A percentile compares a stretch with the other conserved stretches of the same genome.
These are phyloP conservation scores for Ophiorrhiza pumila DNA, from an alignment of 257 asterid genomes.

Conservation along the genomic window DNA sequence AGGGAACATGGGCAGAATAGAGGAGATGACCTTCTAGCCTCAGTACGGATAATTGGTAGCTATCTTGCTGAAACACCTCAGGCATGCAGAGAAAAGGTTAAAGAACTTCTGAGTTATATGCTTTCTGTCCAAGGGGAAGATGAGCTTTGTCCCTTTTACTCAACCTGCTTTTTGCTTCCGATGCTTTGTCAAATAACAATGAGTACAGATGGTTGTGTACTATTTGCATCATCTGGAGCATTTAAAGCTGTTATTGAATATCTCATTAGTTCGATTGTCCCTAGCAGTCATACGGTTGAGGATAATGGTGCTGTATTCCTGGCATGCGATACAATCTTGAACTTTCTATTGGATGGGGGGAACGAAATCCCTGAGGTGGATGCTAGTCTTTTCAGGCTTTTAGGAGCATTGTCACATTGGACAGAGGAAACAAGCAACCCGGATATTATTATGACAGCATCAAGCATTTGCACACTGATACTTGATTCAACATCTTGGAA, in stretches of 20 bases:
- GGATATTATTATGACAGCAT: slow-evolving; percentile 63
- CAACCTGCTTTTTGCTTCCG: slow-evolving; percentile 81
- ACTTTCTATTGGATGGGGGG: slow-evolving; percentile 47
- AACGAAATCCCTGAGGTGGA: slow-evolving; percentile 35
- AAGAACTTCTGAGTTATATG: slow-evolving; percentile 69
- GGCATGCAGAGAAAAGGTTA: slow-evolving; percentile 70
- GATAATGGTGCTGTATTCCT: slow-evolving; percentile 48
- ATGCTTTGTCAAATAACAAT: slow-evolving; percentile 85
- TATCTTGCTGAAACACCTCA: slow-evolving; percentile 89
- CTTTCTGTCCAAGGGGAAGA: slow-evolving; percentile 74
- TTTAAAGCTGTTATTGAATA: slow-evolving; percentile 54
- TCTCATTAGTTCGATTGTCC: slow-evolving; percentile 47
- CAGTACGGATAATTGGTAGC: slow-evolving; percentile 83
- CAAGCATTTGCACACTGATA: slow-evolving; percentile 70
- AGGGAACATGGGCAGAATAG: slow-evolving; percentile 81
- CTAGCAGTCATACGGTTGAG: slow-evolving; percentile 36
- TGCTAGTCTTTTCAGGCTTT: slow-evolving; percentile 49
- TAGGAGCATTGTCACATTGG: slow-evolving; percentile 63
- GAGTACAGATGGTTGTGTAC: slow-evolving; percentile 56
- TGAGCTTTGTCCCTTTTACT: slow-evolving; percentile 55
- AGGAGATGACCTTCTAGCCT: slow-evolving; percentile 92
- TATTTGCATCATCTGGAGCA: slow-evolving; percentile 60
- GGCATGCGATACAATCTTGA: slow-evolving; percentile 85
- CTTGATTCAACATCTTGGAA: slow-evolving; percentile 74
- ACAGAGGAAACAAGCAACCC: slow-evolving; percentile 41